Evolutionary conservation across 768 basidiomycete species (phyloP).

Genomic region (Amanita rubescens): DNA sequence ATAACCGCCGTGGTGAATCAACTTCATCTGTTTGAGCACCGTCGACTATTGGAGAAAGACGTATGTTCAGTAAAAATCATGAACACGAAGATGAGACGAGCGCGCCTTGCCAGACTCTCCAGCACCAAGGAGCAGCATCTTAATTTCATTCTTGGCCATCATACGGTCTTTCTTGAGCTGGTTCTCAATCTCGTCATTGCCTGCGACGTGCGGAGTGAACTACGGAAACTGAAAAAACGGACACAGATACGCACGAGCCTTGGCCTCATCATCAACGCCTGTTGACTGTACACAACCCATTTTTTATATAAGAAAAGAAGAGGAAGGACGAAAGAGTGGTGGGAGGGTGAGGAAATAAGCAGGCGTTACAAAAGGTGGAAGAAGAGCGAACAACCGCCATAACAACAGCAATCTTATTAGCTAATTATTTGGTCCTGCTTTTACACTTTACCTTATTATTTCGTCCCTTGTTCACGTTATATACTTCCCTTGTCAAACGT

Average conservation of each 20-base stretch:
- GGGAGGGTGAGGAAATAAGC: slow-evolving; percentile 7
- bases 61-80: neutral
- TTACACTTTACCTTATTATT: neutral
- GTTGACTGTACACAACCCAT: slow-evolving; percentile 77
- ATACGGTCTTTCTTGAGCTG: slow-evolving; percentile 85
- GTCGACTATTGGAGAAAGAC: slow-evolving; percentile 49
- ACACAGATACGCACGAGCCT: slow-evolving; percentile 55
- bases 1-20: slow-evolving; percentile 90
- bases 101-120: slow-evolving; percentile 93
- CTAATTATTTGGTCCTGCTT: slow-evolving; percentile 1
- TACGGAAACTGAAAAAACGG: neutral
- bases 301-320: slow-evolving; percentile 10
- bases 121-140: slow-evolving; percentile 93
- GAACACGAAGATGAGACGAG: slow-evolving; percentile 2
- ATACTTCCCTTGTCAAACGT: neutral
- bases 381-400: slow-evolving; percentile 2
- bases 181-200: slow-evolving; percentile 90
- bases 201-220: slow-evolving; percentile 26
- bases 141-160: slow-evolving; percentile 90
- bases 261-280: slow-evolving; percentile 70
- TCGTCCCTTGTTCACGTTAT: neutral
- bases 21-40: slow-evolving; percentile 95
- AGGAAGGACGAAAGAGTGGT: slow-evolving; percentile 7
- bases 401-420: slow-evolving; percentile 8
- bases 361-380: slow-evolving; percentile 4